Conservation (phyloP, 805 yeast species). For the Sungouiella blattae region DNA sequence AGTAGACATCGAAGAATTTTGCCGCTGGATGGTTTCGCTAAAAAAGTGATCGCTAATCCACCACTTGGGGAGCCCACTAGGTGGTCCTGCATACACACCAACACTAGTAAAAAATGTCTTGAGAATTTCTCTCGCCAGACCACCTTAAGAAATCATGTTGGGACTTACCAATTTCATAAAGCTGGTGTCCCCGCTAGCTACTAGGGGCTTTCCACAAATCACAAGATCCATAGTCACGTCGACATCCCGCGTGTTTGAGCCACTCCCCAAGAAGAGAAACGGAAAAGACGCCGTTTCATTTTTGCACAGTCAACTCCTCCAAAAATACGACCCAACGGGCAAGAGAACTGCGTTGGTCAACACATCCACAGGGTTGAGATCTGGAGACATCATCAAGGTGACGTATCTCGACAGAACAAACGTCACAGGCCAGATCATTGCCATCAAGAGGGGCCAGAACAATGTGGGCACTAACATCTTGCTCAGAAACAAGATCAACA, state of each 20-base stretch:
- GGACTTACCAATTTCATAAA: no score
- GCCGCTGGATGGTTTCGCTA: no score
- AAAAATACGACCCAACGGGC: constrained; percentile 69
- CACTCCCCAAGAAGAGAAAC: constrained; percentile 46
- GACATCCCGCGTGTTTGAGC: constrained; percentile 53
- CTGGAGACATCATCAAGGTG: constrained; percentile 82
- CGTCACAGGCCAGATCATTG: constrained; percentile 76
- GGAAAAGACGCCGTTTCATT: constrained; percentile 45
- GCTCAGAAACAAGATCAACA: constrained; percentile 76
- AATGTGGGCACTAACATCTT: constrained; percentile 72
- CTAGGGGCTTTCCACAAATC: no score
- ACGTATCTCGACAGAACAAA: constrained; percentile 64
- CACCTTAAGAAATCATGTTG: no score
- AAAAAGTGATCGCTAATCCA: no score
- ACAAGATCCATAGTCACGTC: no score
- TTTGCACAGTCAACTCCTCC: constrained; percentile 49
- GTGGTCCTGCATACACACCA: no score
- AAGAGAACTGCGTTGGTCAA: constrained; percentile 56
- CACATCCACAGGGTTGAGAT: constrained; percentile 49
- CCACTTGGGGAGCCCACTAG: no score
- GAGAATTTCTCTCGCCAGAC: no score
- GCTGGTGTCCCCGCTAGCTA: no score
- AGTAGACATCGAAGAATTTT: no score
- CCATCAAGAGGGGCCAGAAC: constrained; percentile 58
- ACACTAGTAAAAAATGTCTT: no score